A percentile compares a stretch with the other conserved stretches of the same genome.
These are phyloP conservation scores for Fraxinus baroniana DNA, from an alignment of 305 asterid species.

Conservation along the genomic window DNA sequence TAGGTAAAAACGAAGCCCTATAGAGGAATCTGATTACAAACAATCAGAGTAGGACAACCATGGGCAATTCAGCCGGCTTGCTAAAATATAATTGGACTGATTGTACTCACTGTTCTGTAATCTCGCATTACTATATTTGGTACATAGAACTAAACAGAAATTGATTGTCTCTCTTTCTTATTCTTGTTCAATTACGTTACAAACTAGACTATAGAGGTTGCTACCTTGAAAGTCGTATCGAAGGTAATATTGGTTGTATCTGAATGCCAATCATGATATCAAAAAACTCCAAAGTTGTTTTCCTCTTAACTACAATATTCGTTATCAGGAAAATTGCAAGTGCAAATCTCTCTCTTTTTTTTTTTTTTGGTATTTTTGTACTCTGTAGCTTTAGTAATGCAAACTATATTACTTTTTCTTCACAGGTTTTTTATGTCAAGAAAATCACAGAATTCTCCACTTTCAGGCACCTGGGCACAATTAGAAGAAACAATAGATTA, in stretches of 20 bases:
- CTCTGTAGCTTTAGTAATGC: conserved; percentile 10
- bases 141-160: background rate
- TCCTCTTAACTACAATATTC: background rate
- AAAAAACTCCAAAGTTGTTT: too few species aligned
- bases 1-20: background rate
- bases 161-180: background rate
- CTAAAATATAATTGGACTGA: background rate
- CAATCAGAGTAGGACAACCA: background rate
- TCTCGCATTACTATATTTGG: background rate
- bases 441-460: conserved; percentile 8
- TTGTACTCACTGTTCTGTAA: background rate
- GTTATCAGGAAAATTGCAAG: background rate
- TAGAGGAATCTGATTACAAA: background rate
- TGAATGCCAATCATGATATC: too few species aligned
- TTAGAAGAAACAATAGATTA: conserved; percentile 7
- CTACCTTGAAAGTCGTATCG: too few species aligned
- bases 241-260: too few species aligned
- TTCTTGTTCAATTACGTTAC: background rate
- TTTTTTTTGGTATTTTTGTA: background rate
- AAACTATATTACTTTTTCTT: conserved; percentile 18
- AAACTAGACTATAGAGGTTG: too few species aligned
- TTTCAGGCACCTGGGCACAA: conserved; percentile 12
- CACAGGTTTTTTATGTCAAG: conserved; percentile 12
- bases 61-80: background rate
- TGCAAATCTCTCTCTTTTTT: background rate